A percentile compares a stretch with the other conserved stretches of the same genome.
These are phyloP conservation scores for Beverwykella pulmonaria DNA, from an alignment of 495 filamentous ascomycete genomes.

Conservation along the genomic window DNA sequence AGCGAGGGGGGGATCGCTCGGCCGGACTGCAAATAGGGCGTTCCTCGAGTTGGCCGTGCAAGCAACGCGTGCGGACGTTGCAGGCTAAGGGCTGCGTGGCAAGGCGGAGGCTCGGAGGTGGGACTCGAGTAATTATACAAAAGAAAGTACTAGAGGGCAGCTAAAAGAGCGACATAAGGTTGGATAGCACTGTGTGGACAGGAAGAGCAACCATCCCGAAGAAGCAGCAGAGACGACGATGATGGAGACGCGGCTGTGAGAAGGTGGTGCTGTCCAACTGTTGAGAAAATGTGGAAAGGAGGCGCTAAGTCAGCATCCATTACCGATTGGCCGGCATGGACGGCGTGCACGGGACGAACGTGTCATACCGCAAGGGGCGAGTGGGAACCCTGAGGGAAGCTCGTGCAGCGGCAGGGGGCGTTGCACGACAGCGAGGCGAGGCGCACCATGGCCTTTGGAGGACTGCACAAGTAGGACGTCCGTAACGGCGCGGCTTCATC, in stretches of 20 bases:
- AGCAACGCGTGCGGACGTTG: conserved; percentile 38
- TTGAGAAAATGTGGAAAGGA: conserved; percentile 21
- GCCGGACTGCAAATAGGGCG: conserved; percentile 5
- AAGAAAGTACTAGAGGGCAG: conserved; percentile 30
- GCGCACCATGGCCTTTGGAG: background rate
- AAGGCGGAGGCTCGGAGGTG: conserved; percentile 25
- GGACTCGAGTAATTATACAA: conserved; percentile 36
- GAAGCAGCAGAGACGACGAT: conserved; percentile 22
- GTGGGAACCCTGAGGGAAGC: conserved; percentile 7
- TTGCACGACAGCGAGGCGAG: conserved; percentile 5
- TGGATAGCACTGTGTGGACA: conserved; percentile 30
- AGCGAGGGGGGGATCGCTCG: conserved; percentile 19
- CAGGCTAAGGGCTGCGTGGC: conserved; percentile 18
- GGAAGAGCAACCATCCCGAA: conserved; percentile 30
- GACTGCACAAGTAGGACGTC: background rate
- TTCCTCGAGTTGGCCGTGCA: conserved; percentile 10
- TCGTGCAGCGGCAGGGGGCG: background rate
- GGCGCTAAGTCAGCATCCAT: conserved; percentile 14
- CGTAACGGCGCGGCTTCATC: background rate
- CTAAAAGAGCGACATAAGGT: conserved; percentile 41
- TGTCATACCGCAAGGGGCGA: conserved; percentile 12
- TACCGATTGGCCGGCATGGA: conserved; percentile 2
- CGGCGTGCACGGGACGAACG: conserved; percentile 4
- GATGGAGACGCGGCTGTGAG: conserved; percentile 29
- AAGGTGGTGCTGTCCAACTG: background rate